phyloP scores from a whole-genome alignment of 352 stramenopile species.

The Globisporangium echinulatum region DNA sequence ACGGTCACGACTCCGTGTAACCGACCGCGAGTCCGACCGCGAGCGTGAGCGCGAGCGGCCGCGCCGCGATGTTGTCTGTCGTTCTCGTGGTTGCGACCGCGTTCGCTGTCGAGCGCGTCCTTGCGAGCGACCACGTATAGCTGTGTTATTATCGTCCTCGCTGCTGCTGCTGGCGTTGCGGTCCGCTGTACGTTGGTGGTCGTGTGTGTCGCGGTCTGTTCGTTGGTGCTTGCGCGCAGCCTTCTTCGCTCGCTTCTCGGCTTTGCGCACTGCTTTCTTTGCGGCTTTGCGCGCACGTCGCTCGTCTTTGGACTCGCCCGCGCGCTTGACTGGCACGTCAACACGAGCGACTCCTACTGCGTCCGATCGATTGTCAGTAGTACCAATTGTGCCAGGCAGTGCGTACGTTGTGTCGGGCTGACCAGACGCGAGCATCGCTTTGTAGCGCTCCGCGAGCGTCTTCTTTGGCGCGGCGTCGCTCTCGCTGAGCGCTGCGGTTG shows the following conservation, averaged over 20 bases:
- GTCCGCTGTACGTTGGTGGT: not conserved
- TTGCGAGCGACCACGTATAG: not conserved
- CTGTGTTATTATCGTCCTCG: not conserved
- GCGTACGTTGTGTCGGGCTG: slow-evolving; percentile 56
- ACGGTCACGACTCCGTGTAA: too few relatives aligned
- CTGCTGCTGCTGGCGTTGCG: not conserved
- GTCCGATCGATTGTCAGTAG: not conserved
- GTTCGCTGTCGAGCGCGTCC: not conserved
- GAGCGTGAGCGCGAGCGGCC: not conserved
- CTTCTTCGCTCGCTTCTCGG: slow-evolving; percentile 62
- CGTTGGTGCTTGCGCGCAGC: slow-evolving; percentile 25
- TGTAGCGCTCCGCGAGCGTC: slow-evolving; percentile 67
- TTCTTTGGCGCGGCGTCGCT: slow-evolving; percentile 41
- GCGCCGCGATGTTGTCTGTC: not conserved
- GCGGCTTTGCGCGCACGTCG: slow-evolving; percentile 43
- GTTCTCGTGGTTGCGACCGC: not conserved
- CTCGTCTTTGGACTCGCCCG: slow-evolving; percentile 20
- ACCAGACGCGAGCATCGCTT: slow-evolving; percentile 47
- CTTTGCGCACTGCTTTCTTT: slow-evolving; percentile 45
- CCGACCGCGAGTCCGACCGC: too few relatives aligned
- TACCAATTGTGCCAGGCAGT: slow-evolving; percentile 34
- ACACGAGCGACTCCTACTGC: too few relatives aligned
- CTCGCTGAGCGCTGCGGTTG: slow-evolving; percentile 34
- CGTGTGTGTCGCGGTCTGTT: not conserved
- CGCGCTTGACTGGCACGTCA: not conserved